Base-by-base conservation (phyloP, 805 yeast genomes). In the Candida methanosorbosa region DNA sequence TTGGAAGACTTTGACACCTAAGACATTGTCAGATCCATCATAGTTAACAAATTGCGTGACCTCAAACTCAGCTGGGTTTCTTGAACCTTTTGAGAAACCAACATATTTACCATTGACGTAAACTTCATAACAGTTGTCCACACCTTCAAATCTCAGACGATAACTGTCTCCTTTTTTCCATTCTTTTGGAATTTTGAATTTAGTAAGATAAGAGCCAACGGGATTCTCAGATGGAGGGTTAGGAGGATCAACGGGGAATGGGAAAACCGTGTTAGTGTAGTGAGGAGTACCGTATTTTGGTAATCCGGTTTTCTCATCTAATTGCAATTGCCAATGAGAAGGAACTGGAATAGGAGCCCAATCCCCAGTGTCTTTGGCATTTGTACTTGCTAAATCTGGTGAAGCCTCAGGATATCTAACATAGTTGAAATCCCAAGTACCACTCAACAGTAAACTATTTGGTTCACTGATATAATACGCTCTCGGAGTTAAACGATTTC, bases 131-230 rank as follows among this genome's bases (percentile, higher is more conserved):
- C 59, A 58, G 23, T 50, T 48, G 31, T 59, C 64, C 11, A 59
- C 63, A 13, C 65, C 65, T 43, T 58, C 63, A 38, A 59, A 59
- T 20, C 63, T 37, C 13, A 59, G 27, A 9, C 63, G 35, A 16
- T 38, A 38, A 8, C 43, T 40, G 14, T 42, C 36, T 11, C 9
- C 30, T 2, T 33, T 38, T 13, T 32, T 24, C 34, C 47, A 43
- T 39, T 45, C 41, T 6, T 35, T 34, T 1, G 40, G 41, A 15
- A 51, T 40, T 13, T 33, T 24, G 40, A 59, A 59, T n/a, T 16
- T 23, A n/a, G 47, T 40, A 18, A 46, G 40, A 41, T 59, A 59
- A 8, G 54, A 44, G 7, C 63, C 65, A 2, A 60, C 54, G 4
- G 65, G 65, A 24, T 50, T 54, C 29, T 45, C 42, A 19, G 52